Evolutionary conservation across 306 rosid genomes (phyloP), one percentile per base, ranked within the genome.

Genomic region (Sicyos edulis): DNA sequence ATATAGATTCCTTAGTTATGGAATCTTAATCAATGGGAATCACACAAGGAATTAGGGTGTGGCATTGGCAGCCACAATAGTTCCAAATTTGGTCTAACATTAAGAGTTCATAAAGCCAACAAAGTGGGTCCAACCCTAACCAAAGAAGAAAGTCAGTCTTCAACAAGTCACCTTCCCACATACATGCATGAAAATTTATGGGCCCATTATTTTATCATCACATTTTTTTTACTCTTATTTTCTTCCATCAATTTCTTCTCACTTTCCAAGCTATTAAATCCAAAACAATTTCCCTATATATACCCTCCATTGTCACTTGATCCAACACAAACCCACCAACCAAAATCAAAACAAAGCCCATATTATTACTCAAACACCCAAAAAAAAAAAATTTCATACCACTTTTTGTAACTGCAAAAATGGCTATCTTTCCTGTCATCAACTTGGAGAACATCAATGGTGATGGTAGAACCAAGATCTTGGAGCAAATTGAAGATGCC

Each of bases 401-500:
- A 29, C 8, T 5, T 12, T 13, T 26, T 59, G 6, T 63, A 63
- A 34, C 51, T n/a, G 15, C 70, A 54, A 57, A 26, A 45, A 92
- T 85, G 96, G 88, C 75, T 68, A 82, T 80, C 77, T 88, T 92
- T 85, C 98, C 98, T 8, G 73, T 90, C 14, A 90, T 92, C 77
- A 88, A 59, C 88, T 77, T 86, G 79, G 86, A 81, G 85, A 84
- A 79, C 52, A 83, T 90, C 78, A 86, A 88, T 71, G 96, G 96
- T 19, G 91, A 81, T 71, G 96, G 81, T 70, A 92, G 96, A 47
- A 75, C 62, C 67, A 79, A 73, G 0, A 88, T 81, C 56, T 76
- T 90, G 98, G 91, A 75, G 54, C 83, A 76, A 79, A 85, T 92
- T 78, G 90, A 87, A 34, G 92, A 92, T 71, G 96, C 98, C 40